Base-by-base conservation (phyloP, 2,329 filamentous ascomycete species). In the Ascochyta rabiei region DNA sequence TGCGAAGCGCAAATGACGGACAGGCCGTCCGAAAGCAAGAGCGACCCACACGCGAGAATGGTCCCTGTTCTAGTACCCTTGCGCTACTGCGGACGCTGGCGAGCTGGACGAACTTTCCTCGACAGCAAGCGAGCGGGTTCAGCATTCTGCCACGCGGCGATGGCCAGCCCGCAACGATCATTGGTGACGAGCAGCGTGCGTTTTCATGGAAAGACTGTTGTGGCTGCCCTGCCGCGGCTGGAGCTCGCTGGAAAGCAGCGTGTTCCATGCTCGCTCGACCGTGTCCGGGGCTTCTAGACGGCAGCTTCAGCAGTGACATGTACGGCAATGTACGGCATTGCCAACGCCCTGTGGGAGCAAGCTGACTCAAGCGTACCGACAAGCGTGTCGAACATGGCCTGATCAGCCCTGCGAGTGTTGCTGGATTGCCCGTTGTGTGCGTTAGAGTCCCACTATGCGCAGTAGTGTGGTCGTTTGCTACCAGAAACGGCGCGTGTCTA, bases 1-100 rank as follows among this genome's bases (percentile, higher is more conserved):
- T 56, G 35, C 48, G 49, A 50, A 55, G 54, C 46, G 53, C 52
- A 47, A 42, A 44, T 44, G 45, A 42, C 31, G 46, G 41, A 13
- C 52, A 55, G 40, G 4, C 45, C 39, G 46, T 31, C 33, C 39
- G 12, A 48, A 53, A 54, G 34, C 39, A 48, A 45, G 44, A 48
- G 45, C 51, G 51, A 48, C 44, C 44, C 44, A 45, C 44, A 53
- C 44, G 39, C 39, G 44, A 44, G 50, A 34, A 46, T 41, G 35
- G 31, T 41, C 42, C 49, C 41, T 16, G 37, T 30, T 33, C 39
- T 48, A 35, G 49, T 53, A 53, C 48, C 48, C 44, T 39, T 44
- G 48, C 48, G 40, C 48, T 51, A 51, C 42, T 52, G 42, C 42
- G 16, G 16, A 43, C 24, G 43, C 12, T 30, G 26, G 44, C 38